phyloP scores from a whole-genome alignment of 352 stramenopile genomes.

The Peronospora belbahrii region DNA sequence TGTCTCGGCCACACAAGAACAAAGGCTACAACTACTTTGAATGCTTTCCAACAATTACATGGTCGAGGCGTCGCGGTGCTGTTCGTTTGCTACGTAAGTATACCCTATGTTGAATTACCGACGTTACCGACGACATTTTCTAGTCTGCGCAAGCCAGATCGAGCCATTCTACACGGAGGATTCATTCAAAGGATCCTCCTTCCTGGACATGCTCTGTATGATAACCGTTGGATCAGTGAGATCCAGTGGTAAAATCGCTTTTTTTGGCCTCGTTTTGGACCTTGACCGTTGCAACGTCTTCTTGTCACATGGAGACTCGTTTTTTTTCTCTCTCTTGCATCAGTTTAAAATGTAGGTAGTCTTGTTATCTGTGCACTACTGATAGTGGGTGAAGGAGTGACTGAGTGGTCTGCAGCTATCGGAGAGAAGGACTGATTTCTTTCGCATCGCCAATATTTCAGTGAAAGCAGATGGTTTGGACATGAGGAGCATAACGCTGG shows the following conservation, averaged over 20 bases:
- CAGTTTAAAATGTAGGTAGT: too few species aligned
- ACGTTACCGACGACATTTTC: not conserved
- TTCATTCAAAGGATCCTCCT: slow-evolving; percentile 7
- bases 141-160: slow-evolving; percentile 1
- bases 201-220: not conserved
- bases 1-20: not conserved
- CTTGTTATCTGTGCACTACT: too few species aligned
- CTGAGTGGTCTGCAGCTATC: too few species aligned
- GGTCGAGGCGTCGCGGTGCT: slow-evolving; percentile 12
- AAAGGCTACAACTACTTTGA: not conserved
- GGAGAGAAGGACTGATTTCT: slow-evolving; percentile 9
- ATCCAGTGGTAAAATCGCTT: slow-evolving; percentile 10
- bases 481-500: not conserved
- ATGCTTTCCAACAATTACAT: slow-evolving; percentile 8
- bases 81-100: slow-evolving; percentile 1
- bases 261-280: slow-evolving; percentile 1
- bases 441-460: slow-evolving; percentile 9
- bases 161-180: slow-evolving; percentile 12
- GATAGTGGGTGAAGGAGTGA: too few species aligned
- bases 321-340: too few species aligned
- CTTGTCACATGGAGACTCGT: slow-evolving; percentile 17
- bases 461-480: not conserved
- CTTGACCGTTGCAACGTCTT: too few species aligned
- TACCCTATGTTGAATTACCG: not conserved
- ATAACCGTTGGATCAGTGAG: slow-evolving; percentile 7